These are phyloP conservation scores for Lachnellula arida DNA, from an alignment of 2,329 filamentous ascomycete species.

Conservation along the genomic window DNA sequence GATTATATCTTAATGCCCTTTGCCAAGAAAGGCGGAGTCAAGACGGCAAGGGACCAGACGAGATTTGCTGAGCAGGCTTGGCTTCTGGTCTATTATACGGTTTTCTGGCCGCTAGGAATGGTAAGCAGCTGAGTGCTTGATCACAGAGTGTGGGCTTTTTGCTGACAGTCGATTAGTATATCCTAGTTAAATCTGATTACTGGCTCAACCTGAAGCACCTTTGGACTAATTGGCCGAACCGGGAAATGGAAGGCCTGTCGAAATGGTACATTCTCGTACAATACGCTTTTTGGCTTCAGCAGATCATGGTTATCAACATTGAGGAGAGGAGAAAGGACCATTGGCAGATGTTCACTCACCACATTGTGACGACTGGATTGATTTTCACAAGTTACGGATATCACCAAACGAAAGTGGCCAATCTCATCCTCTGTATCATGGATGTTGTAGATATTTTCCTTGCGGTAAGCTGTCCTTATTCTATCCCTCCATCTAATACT, in stretches of 20 bases:
- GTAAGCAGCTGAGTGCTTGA: conserved; percentile 44
- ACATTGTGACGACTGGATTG: conserved; percentile 81
- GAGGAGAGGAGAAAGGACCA: conserved; percentile 94
- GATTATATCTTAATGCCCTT: conserved; percentile 81
- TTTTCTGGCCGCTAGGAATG: conserved; percentile 81
- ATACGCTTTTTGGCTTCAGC: conserved; percentile 89
- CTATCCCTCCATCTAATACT: background rate
- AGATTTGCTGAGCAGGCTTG: conserved; percentile 94
- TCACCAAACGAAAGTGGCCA: conserved; percentile 80
- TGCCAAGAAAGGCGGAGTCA: conserved; percentile 67
- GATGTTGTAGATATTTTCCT: conserved; percentile 87
- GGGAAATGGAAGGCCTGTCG: conserved; percentile 67
- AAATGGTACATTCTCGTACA: conserved; percentile 91
- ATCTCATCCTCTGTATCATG: conserved; percentile 86
- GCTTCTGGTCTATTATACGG: conserved; percentile 76
- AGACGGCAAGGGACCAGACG: conserved; percentile 68
- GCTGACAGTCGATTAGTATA: conserved; percentile 53
- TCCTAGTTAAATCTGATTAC: conserved; percentile 73
- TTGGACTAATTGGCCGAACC: conserved; percentile 80
- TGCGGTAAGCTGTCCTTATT: conserved; percentile 54
- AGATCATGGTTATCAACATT: conserved; percentile 89
- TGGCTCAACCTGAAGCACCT: conserved; percentile 72
- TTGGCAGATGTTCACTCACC: conserved; percentile 92
- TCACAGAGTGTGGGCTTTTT: background rate
- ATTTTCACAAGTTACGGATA: conserved; percentile 82